Evolutionary conservation across 2,329 filamentous ascomycete genomes (phyloP), one percentile per base, ranked within the genome.

Genomic region (Colletotrichum sp.): DNA sequence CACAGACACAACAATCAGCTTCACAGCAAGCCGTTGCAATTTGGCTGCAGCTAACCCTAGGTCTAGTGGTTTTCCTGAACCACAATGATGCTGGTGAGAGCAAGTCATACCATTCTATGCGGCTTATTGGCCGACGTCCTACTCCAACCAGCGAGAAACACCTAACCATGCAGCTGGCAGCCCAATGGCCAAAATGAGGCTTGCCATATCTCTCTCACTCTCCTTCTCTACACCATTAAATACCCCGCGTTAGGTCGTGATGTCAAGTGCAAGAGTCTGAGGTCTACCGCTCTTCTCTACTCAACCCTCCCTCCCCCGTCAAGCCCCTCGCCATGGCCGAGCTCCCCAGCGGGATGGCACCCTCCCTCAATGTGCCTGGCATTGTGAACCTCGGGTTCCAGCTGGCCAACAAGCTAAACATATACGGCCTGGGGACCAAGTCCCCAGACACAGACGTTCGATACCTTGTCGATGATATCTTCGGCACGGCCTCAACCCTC

Each of bases 111-210:
- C 44, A 25, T 25, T 52, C n/a, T 30, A 22, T 72, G 69, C 63
- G 72, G 72, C 69, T 72, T 63, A 72, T 72, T 75, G 63, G 72
- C 55, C 55, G 8, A 32, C 22, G 8, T 25, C 25, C 25, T 9
- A 22, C 32, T 25, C 44, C 49, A 30, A 34, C 64, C 57, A 69
- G 55, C 70, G 13, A 30, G 30, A 49, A 52, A 39, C 25, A 32
- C 32, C 32, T 52, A 39, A 25, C 7, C 39, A 55, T 63, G 36
- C 63, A 49, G 55, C 8, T 49, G 61, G 39, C 49, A 69, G 27
- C 49, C 73, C 69, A 68, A 69, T 73, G 34, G 39, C 27, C 30
- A 52, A 69, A 76, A 72, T 68, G 70, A 76, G 73, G 70, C 73
- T 64, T 73, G 34, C 73, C 30, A 65, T n/a, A 16, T 39, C 65